phyloP scores from a whole-genome alignment of 768 basidiomycete species.

The Dioszegia hungarica region DNA sequence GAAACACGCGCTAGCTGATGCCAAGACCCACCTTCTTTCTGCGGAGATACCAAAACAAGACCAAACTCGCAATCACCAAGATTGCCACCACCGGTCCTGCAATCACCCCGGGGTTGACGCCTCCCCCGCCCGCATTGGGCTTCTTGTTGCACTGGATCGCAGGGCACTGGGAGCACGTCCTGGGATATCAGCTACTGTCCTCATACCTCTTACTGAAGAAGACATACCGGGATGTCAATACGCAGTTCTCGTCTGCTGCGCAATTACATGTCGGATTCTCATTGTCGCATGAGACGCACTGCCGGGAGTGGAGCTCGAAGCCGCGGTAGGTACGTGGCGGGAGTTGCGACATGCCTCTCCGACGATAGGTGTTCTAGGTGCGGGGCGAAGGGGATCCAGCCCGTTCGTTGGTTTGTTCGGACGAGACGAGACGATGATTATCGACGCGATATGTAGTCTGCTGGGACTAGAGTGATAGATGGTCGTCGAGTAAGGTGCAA shows the following conservation, averaged over 20 bases:
- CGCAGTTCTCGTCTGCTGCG: slow-evolving; percentile 33
- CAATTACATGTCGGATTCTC: slow-evolving; percentile 40
- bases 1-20: too few species aligned
- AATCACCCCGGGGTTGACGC: slow-evolving; percentile 44
- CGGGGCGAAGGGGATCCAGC: too few species aligned
- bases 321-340: background rate
- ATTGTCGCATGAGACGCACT: slow-evolving; percentile 31
- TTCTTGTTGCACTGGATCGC: slow-evolving; percentile 39
- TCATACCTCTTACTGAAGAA: background rate
- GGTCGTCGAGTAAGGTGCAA: too few species aligned
- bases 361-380: background rate
- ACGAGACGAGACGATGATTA: too few species aligned
- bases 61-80: slow-evolving; percentile 44
- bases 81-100: slow-evolving; percentile 47
- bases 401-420: too few species aligned
- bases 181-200: slow-evolving; percentile 5
- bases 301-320: background rate
- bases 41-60: slow-evolving; percentile 42
- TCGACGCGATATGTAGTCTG: too few species aligned
- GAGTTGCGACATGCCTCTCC: background rate
- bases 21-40: slow-evolving; percentile 39
- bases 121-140: slow-evolving; percentile 10
- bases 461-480: too few species aligned
- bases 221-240: slow-evolving; percentile 38
- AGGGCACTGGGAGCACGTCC: slow-evolving; percentile 46